A percentile compares a stretch with the other conserved stretches of the same genome.
Conservation (phyloP, 2,329 filamentous ascomycete genomes). For the Colletotrichum sp. region DNA sequence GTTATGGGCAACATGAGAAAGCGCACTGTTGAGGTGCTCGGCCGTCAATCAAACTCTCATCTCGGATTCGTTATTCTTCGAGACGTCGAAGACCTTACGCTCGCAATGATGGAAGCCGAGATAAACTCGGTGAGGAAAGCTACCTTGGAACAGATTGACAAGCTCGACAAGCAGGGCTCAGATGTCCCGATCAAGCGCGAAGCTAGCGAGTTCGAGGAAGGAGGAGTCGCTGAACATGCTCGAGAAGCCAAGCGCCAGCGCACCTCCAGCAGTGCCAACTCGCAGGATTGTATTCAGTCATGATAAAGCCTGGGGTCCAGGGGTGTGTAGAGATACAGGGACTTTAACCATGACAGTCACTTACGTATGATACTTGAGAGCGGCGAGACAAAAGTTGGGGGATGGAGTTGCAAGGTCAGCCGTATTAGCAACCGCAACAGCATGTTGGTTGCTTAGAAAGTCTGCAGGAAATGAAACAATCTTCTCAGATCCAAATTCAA, state of each 20-base stretch:
- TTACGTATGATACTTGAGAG: not conserved
- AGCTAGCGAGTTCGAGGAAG: not conserved
- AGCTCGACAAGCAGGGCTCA: not conserved
- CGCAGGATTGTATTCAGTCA: not conserved
- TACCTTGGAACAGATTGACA: not conserved
- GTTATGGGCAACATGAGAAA: not conserved
- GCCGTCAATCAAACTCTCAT: not conserved
- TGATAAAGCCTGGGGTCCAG: fast-evolving
- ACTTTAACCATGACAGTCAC: not conserved
- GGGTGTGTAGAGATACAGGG: not conserved
- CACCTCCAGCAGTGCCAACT: not conserved
- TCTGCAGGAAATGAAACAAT: not conserved
- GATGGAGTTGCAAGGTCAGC: not conserved
- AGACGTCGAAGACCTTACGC: not conserved
- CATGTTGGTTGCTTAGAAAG: not conserved
- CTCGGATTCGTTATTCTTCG: not conserved
- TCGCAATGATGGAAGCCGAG: not conserved
- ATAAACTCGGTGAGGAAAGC: not conserved
- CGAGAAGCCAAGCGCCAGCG: not conserved
- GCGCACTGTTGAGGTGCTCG: not conserved
- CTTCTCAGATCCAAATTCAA: not conserved
- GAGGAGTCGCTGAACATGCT: not conserved
- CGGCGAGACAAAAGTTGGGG: not conserved
- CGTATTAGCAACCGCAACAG: not conserved
- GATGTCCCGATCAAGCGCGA: not conserved